phyloP scores from a whole-genome alignment of 179 eudicot genomes.

The Beta corolliflora region DNA sequence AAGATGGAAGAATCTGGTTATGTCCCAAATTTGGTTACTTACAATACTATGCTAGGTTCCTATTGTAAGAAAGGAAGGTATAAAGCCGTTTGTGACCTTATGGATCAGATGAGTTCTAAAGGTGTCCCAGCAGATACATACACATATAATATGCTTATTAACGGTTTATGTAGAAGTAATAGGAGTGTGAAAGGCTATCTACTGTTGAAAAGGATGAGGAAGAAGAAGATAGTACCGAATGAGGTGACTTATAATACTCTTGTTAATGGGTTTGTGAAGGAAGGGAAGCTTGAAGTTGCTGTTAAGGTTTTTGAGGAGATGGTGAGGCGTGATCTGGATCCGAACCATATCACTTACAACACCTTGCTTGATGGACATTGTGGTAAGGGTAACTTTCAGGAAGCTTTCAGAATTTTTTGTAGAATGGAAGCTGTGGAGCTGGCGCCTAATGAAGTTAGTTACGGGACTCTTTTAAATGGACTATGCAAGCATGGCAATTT shows the following conservation, averaged over 20 bases:
- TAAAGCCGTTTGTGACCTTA: slow-evolving; percentile 57
- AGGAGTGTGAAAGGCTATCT: slow-evolving; percentile 74
- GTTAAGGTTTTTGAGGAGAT: slow-evolving; percentile 64
- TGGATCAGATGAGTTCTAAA: slow-evolving; percentile 67
- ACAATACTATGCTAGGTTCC: slow-evolving; percentile 71
- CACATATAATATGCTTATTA: slow-evolving; percentile 71
- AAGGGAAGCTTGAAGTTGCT: slow-evolving; percentile 69
- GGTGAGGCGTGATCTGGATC: slow-evolving; percentile 47
- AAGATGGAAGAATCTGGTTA: slow-evolving; percentile 84
- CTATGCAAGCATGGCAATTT: slow-evolving; percentile 61
- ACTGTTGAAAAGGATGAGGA: slow-evolving; percentile 70
- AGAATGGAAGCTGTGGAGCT: slow-evolving; percentile 63
- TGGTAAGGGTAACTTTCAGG: slow-evolving; percentile 51
- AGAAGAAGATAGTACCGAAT: slow-evolving; percentile 57
- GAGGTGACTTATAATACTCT: slow-evolving; percentile 77
- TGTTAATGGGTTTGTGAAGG: slow-evolving; percentile 70
- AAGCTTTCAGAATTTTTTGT: slow-evolving; percentile 55
- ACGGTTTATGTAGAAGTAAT: slow-evolving; percentile 57
- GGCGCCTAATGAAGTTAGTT: slow-evolving; percentile 65
- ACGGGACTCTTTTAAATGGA: slow-evolving; percentile 73
- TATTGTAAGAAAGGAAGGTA: slow-evolving; percentile 67
- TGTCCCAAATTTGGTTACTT: slow-evolving; percentile 65
- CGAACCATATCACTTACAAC: slow-evolving; percentile 66
- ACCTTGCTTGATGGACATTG: slow-evolving; percentile 74
- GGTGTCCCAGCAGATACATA: slow-evolving; percentile 65